These are phyloP conservation scores for Lipomyces chichibuensis DNA, from an alignment of 805 yeast genomes.

Conservation along the genomic window DNA sequence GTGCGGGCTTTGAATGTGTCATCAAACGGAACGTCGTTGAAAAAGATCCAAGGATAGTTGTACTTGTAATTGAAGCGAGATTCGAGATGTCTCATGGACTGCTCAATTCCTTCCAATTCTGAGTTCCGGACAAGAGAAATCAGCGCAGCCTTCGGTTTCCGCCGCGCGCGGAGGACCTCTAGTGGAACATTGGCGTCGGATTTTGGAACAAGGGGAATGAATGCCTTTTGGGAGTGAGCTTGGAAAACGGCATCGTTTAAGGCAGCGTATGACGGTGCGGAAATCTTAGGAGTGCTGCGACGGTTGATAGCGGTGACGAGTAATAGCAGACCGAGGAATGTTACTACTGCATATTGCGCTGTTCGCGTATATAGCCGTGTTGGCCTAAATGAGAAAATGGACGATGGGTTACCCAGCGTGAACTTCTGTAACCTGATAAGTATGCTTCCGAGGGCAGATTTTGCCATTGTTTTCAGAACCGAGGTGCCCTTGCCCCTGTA, in stretches of 20 bases:
- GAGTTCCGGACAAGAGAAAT: conserved; percentile 67
- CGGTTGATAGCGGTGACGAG: conserved; percentile 15
- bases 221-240: conserved; percentile 32
- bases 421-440: background rate
- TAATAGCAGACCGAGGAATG: conserved; percentile 25
- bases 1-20: conserved; percentile 61
- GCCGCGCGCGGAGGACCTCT: conserved; percentile 28
- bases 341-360: conserved; percentile 24
- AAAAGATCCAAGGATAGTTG: conserved; percentile 79
- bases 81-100: conserved; percentile 65
- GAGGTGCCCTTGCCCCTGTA: background rate
- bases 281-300: conserved; percentile 12
- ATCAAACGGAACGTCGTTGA: conserved; percentile 69
- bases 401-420: background rate
- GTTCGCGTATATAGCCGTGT: conserved; percentile 27
- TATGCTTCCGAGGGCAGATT: background rate
- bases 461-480: background rate
- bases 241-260: conserved; percentile 33
- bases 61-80: conserved; percentile 64
- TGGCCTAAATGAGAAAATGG: conserved; percentile 14
- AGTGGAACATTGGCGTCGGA: conserved; percentile 31
- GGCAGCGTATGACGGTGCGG: conserved; percentile 33
- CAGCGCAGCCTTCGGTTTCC: conserved; percentile 46
- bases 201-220: conserved; percentile 25
- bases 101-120: conserved; percentile 61